phyloP scores from a whole-genome alignment of 164 flowering plant species.

The Vitis rotundifolia region DNA sequence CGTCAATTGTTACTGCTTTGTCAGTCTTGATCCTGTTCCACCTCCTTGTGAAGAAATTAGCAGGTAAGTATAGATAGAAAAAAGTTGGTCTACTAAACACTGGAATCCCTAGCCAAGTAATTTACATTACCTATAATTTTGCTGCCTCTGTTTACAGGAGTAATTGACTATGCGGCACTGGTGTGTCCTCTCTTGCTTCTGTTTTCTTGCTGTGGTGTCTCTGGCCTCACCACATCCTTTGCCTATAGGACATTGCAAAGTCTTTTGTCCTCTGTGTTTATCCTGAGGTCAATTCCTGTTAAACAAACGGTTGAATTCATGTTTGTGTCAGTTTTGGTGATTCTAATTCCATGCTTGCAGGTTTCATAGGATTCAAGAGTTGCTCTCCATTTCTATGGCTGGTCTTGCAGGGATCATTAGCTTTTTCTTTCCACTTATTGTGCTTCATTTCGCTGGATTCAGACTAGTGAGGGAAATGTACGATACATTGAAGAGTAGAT shows the following conservation, averaged over 20 bases:
- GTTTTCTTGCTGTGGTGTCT: conserved; percentile 16
- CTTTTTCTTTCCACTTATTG: conserved; percentile 16
- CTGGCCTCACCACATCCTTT: conserved; percentile 16
- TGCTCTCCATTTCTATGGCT: conserved; percentile 20
- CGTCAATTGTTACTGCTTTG: conserved; percentile 29
- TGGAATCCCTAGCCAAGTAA: neutral
- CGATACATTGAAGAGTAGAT: neutral
- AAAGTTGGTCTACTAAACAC: neutral
- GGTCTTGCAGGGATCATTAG: conserved; percentile 13
- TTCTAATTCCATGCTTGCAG: conserved; percentile 13
- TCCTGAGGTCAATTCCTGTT: conserved; percentile 16
- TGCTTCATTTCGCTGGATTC: conserved; percentile 19
- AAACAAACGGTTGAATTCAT: neutral
- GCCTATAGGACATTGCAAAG: conserved; percentile 11
- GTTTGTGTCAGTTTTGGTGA: neutral
- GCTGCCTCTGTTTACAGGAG: conserved; percentile 5
- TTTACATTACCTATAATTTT: neutral
- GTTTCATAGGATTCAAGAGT: conserved; percentile 13
- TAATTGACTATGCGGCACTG: conserved; percentile 5
- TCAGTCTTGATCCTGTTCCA: conserved; percentile 22
- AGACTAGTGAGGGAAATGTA: conserved; percentile 10
- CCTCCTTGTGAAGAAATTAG: conserved; percentile 28
- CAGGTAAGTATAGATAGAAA: conserved; percentile 12
- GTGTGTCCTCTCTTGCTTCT: conserved; percentile 20
- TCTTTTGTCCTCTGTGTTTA: conserved; percentile 6